phyloP scores from a whole-genome alignment of 805 yeast genomes.

The Candida hungchunana region DNA sequence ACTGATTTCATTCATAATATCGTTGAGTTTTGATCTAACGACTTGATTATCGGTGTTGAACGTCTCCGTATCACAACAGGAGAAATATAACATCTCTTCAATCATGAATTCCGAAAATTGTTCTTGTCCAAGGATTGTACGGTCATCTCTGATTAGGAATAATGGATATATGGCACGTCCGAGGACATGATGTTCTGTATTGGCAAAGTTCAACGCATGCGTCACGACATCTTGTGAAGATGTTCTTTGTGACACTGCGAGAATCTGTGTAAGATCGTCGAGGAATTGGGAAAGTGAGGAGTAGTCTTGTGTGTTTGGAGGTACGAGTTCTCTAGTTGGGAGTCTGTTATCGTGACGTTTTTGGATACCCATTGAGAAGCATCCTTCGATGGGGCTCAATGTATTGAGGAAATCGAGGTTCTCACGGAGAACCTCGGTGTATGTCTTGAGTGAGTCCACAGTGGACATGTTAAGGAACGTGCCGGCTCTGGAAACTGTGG shows the following conservation, averaged over 20 bases:
- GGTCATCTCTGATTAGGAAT: slow-evolving; percentile 59
- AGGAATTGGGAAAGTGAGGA: slow-evolving; percentile 29
- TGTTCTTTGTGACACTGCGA: slow-evolving; percentile 29
- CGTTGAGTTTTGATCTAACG: slow-evolving; percentile 24
- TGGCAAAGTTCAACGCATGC: slow-evolving; percentile 32
- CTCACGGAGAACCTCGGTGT: slow-evolving; percentile 10
- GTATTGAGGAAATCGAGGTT: slow-evolving; percentile 21
- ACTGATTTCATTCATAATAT: slow-evolving; percentile 43
- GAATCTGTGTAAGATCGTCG: slow-evolving; percentile 34
- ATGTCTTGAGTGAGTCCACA: slow-evolving; percentile 10
- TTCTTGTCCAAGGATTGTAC: slow-evolving; percentile 50
- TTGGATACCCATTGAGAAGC: slow-evolving; percentile 45
- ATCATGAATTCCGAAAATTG: slow-evolving; percentile 34
- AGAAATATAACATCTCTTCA: slow-evolving; percentile 40
- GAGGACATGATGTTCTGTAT: slow-evolving; percentile 36
- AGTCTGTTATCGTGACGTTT: slow-evolving; percentile 42
- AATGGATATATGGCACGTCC: slow-evolving; percentile 62
- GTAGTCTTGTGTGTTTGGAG: slow-evolving; percentile 30
- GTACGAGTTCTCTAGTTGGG: slow-evolving; percentile 36
- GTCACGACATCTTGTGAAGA: slow-evolving; percentile 29
- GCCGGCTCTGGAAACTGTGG: slow-evolving; percentile 13
- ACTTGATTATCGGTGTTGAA: slow-evolving; percentile 26
- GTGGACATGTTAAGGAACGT: slow-evolving; percentile 14
- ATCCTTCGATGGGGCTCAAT: slow-evolving; percentile 30
- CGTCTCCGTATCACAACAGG: slow-evolving; percentile 34